phyloP scores from a whole-genome alignment of 2,329 filamentous ascomycete species.

The Talaromyces islandicus region DNA sequence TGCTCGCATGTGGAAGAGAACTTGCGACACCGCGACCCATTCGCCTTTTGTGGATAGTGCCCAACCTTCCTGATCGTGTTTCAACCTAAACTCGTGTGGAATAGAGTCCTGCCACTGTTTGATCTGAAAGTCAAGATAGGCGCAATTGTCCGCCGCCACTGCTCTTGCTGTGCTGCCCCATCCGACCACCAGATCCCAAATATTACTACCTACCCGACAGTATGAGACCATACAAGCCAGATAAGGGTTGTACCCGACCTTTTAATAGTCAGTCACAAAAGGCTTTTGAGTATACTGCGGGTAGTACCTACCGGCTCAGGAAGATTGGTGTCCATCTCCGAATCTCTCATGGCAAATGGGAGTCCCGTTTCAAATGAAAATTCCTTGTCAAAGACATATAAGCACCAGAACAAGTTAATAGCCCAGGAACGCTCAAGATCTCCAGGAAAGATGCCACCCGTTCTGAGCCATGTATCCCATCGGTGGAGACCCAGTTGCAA shows the following conservation, averaged over 20 bases:
- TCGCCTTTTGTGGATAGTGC: conserved; percentile 48
- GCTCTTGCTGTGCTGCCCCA: conserved; percentile 60
- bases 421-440: conserved; percentile 43
- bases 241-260: conserved; percentile 49
- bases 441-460: conserved; percentile 33
- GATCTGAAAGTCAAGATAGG: conserved; percentile 74
- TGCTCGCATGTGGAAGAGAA: conserved; percentile 77
- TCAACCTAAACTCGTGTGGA: conserved; percentile 55
- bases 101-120: conserved; percentile 75
- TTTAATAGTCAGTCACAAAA: background rate
- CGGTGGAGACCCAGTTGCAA: conserved; percentile 56
- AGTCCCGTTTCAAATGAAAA: conserved; percentile 83
- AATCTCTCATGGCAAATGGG: conserved; percentile 68
- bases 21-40: conserved; percentile 65
- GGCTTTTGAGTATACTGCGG: no score
- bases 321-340: conserved; percentile 72
- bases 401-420: conserved; percentile 72
- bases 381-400: conserved; percentile 75
- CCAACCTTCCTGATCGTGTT: conserved; percentile 37
- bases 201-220: conserved; percentile 72
- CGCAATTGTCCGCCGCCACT: conserved; percentile 63
- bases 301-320: conserved; percentile 61
- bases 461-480: conserved; percentile 61
- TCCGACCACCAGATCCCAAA: conserved; percentile 76
- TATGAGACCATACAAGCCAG: conserved; percentile 80